Base-by-base conservation (phyloP, 768 basidiomycete species). In the Auricularia cornea region DNA sequence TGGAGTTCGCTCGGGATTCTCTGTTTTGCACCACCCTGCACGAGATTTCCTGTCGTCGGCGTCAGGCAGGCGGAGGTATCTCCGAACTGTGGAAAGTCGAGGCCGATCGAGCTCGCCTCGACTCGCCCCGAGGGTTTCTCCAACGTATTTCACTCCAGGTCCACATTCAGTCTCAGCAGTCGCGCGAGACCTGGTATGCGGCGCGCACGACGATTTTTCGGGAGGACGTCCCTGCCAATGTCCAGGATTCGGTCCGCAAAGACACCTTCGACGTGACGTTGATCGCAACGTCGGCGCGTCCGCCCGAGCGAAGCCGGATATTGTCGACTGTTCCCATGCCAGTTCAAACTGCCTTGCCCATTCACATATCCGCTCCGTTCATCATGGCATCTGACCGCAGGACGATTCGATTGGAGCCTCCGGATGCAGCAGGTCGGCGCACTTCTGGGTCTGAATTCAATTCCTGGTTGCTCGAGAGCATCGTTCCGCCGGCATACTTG, bases 11-110 rank as follows among this genome's bases (percentile, higher is more conserved):
- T 2, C 66, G 72, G 26, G 72, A 78, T 40, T 79, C 76, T 54
- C 68, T 81, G 10, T 66, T 82, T 3, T 82, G 81, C 68, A 79
- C 80, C 1, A 66, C 67, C 18, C 62, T 81, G n/a, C 63, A 67
- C 10, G 64, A 59, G 6, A 77, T 81, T 23, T 31, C 60, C 2
- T 69, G 75, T 26, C 52, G 66, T 4, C 63, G 62, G 33, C 76
- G 78, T 10, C 63, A 66, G 28, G 32, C 35, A 2, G 32, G 63
- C 30, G 69, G 67, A 0, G 35, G 33, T 11, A 26, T 60, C 10
- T 59, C 32, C 0, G 40, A 57, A 3, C 60, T 68, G 18, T 77
- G 76, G 74, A 82, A 38, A 68, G 82, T 38, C 16, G 6, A 5
- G 5, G 44, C 44, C 11, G 20, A 23, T 18, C 20, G 23, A 5